phyloP scores from a whole-genome alignment of 352 stramenopile genomes.

The Phytophthora tentaculata region DNA sequence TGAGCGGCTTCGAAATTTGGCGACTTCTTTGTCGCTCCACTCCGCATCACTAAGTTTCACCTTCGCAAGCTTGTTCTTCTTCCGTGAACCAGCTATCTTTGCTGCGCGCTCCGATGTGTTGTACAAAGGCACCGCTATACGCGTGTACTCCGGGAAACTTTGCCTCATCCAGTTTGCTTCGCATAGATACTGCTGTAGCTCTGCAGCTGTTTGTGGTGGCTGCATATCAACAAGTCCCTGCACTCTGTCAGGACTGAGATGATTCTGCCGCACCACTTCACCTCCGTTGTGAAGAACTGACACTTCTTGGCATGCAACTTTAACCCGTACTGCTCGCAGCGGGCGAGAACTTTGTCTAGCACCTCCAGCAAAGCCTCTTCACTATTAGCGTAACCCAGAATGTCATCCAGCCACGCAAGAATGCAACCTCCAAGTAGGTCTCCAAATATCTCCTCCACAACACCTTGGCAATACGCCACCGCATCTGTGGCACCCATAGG shows the following conservation, averaged over 20 bases:
- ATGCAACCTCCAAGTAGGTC: conserved; percentile 23
- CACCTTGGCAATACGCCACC: conserved; percentile 31
- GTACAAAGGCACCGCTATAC: conserved; percentile 7
- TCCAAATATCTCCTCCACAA: conserved; percentile 29
- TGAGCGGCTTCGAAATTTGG: conserved; percentile 7
- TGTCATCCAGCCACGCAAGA: conserved; percentile 38
- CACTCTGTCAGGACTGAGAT: conserved; percentile 33
- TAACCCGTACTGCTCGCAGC: conserved; percentile 30
- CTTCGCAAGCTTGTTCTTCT: conserved; percentile 25
- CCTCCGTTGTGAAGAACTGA: conserved; percentile 26
- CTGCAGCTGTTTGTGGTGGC: conserved; percentile 18
- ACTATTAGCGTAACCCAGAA: conserved; percentile 27
- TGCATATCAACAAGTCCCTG: conserved; percentile 34
- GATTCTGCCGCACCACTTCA: conserved; percentile 30
- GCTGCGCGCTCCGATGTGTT: conserved; percentile 16
- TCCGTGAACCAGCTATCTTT: conserved; percentile 3
- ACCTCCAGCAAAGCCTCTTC: conserved; percentile 20
- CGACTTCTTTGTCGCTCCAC: conserved; percentile 9
- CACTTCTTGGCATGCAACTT: conserved; percentile 50
- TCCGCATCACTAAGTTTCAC: conserved; percentile 11
- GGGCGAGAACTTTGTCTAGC: conserved; percentile 15
- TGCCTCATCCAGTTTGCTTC: conserved; percentile 43
- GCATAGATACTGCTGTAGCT: conserved; percentile 17
- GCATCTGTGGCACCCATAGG: conserved; percentile 24
- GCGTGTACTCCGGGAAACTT: conserved; percentile 35